Percentiles rank a stretch among this genome's conserved stretches.
These are phyloP conservation scores for Aspergillus panamensis DNA, from an alignment of 495 filamentous ascomycete genomes.

Conservation along the genomic window DNA sequence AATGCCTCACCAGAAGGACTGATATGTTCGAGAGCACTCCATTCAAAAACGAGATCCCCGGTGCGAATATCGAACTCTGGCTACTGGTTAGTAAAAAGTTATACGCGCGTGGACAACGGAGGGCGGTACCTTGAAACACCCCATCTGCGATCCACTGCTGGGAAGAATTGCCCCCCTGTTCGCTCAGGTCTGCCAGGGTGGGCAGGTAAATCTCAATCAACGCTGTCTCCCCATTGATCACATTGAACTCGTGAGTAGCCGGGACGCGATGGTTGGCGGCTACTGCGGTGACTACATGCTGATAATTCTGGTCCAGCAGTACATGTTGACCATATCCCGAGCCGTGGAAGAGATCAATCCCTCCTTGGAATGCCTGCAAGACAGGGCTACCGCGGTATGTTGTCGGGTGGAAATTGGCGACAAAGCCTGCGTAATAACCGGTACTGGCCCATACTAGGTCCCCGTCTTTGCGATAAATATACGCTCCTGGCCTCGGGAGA, in stretches of 20 bases:
- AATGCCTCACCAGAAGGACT: constrained; percentile 26
- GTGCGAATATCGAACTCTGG: constrained; percentile 32
- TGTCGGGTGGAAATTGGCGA: constrained; percentile 34
- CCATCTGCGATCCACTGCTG: constrained; percentile 36
- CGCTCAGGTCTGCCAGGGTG: constrained; percentile 21
- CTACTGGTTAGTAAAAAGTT: not conserved
- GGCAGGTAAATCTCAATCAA: constrained; percentile 33
- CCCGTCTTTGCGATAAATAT: constrained; percentile 50
- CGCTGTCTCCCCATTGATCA: constrained; percentile 32
- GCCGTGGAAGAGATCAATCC: constrained; percentile 43
- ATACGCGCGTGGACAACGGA: not conserved
- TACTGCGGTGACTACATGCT: constrained; percentile 41
- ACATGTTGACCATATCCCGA: constrained; percentile 44
- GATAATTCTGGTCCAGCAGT: constrained; percentile 45
- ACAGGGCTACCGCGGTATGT: constrained; percentile 42
- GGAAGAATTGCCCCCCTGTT: constrained; percentile 26
- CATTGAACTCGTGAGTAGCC: constrained; percentile 48
- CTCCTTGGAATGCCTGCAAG: constrained; percentile 48
- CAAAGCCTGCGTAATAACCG: constrained; percentile 44
- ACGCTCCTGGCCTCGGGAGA: constrained; percentile 39
- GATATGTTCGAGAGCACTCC: constrained; percentile 32
- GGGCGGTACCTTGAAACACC: constrained; percentile 29
- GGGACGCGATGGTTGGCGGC: constrained; percentile 41
- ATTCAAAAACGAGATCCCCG: constrained; percentile 36
- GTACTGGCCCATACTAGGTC: constrained; percentile 53